Evolutionary conservation across 2,329 filamentous ascomycete species (phyloP).

Genomic region (Colletotrichum ledebouriae): DNA sequence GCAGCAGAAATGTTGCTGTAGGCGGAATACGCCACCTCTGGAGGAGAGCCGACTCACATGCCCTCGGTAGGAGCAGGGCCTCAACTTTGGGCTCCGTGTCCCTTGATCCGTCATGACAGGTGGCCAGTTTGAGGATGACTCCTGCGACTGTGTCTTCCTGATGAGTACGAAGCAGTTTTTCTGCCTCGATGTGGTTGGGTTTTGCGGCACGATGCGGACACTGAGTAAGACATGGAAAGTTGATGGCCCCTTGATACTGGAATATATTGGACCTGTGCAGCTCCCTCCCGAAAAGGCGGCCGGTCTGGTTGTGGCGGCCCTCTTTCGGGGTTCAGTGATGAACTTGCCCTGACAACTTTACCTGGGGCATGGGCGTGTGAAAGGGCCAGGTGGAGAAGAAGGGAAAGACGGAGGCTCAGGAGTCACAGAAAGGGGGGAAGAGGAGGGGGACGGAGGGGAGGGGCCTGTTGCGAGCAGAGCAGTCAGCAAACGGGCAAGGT

Average conservation of each 20-base stretch:
- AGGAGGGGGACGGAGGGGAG: background rate
- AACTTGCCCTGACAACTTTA: conserved; percentile 25
- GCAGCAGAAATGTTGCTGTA: background rate
- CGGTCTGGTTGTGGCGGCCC: conserved; percentile 4
- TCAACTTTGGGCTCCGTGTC: background rate
- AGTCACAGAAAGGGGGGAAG: conserved; percentile 30
- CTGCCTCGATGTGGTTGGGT: conserved; percentile 5
- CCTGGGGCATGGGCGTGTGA: conserved; percentile 31
- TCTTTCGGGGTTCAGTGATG: conserved; percentile 6
- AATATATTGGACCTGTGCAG: conserved; percentile 24
- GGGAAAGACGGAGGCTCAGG: conserved; percentile 18
- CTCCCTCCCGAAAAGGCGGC: conserved; percentile 16
- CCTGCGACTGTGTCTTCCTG: background rate
- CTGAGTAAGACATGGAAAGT: conserved; percentile 2
- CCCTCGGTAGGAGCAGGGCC: background rate
- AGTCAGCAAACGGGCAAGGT: conserved; percentile 26
- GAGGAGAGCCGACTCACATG: conserved; percentile 3
- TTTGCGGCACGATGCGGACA: background rate
- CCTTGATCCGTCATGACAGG: background rate
- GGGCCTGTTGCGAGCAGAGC: conserved; percentile 20
- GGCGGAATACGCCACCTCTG: background rate
- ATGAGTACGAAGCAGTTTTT: background rate
- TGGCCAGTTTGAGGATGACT: background rate
- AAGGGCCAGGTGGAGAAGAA: background rate
- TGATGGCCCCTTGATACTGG: conserved; percentile 6